Conservation (phyloP, 2,329 filamentous ascomycete genomes). For the Phoma sp. region DNA sequence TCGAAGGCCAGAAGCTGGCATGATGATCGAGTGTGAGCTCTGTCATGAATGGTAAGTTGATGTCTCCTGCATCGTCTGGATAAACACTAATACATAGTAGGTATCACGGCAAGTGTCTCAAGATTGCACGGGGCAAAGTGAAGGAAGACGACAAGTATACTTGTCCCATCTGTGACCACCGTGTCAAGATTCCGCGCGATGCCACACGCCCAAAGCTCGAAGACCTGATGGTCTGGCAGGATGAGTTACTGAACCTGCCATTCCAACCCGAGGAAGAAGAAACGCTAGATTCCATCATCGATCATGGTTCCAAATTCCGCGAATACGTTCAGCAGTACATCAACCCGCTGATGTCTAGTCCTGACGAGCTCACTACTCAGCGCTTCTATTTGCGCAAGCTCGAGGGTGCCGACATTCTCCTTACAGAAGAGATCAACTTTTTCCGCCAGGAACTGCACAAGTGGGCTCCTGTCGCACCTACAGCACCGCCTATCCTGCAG, state of each 20-base stretch:
- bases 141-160: conserved; percentile 99
- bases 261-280: conserved; percentile 98
- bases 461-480: conserved; percentile 88
- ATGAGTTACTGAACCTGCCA: conserved; percentile 79
- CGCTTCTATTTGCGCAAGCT: conserved; percentile 97
- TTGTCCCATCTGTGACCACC: conserved; percentile 97
- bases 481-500: conserved; percentile 84
- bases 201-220: conserved; percentile 94
- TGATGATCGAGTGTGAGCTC: conserved; percentile 99
- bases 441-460: conserved; percentile 95
- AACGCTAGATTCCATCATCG: conserved; percentile 82
- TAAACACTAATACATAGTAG: conserved; percentile 56
- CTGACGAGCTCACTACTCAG: conserved; percentile 86
- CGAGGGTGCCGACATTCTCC: conserved; percentile 91
- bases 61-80: background rate
- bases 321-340: conserved; percentile 82
- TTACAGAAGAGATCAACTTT: conserved; percentile 95
- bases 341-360: conserved; percentile 79
- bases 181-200: conserved; percentile 95
- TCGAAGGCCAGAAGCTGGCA: conserved; percentile 87
- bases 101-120: conserved; percentile 98
- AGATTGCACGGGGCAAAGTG: conserved; percentile 96
- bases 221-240: conserved; percentile 82
- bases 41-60: conserved; percentile 92
- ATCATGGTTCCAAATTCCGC: conserved; percentile 83